These are phyloP conservation scores for Buxus sempervirens DNA, from an alignment of 164 flowering plant genomes.

Conservation along the genomic window DNA sequence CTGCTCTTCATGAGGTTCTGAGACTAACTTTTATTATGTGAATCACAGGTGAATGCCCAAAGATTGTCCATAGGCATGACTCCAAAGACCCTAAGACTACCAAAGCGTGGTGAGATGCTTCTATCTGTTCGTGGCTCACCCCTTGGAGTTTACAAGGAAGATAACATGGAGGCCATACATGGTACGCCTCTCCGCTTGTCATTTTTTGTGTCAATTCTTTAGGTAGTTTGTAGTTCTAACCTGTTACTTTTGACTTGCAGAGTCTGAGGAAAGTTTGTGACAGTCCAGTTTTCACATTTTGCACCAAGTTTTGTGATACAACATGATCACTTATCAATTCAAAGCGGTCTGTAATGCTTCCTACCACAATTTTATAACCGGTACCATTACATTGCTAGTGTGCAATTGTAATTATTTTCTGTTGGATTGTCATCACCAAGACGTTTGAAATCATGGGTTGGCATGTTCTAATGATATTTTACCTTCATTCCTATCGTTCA, in stretches of 20 bases:
- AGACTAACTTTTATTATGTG: neutral
- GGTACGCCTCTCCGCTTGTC: conserved; percentile 35
- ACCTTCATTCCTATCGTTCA: too few relatives aligned
- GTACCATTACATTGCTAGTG: neutral
- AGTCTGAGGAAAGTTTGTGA: conserved; percentile 35
- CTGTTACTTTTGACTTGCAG: conserved; percentile 24
- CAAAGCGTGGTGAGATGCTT: conserved; percentile 90
- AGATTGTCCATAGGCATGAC: conserved; percentile 77
- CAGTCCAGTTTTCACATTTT: neutral
- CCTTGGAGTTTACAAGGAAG: conserved; percentile 82
- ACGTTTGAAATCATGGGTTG: too few relatives aligned
- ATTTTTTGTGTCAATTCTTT: neutral
- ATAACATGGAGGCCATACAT: conserved; percentile 81
- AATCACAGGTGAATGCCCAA: conserved; percentile 46
- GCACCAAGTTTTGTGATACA: neutral
- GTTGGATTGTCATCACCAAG: too few relatives aligned
- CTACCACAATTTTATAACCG: neutral
- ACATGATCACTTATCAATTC: neutral
- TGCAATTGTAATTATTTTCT: neutral
- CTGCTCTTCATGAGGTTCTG: neutral
- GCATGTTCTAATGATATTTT: too few relatives aligned
- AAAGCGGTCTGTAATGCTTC: neutral
- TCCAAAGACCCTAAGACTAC: conserved; percentile 66
- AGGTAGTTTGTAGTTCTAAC: conserved; percentile 5
- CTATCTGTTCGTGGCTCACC: conserved; percentile 87